Conservation (phyloP, 345 rosid genomes). For the Sisymbrium altissimum region DNA sequence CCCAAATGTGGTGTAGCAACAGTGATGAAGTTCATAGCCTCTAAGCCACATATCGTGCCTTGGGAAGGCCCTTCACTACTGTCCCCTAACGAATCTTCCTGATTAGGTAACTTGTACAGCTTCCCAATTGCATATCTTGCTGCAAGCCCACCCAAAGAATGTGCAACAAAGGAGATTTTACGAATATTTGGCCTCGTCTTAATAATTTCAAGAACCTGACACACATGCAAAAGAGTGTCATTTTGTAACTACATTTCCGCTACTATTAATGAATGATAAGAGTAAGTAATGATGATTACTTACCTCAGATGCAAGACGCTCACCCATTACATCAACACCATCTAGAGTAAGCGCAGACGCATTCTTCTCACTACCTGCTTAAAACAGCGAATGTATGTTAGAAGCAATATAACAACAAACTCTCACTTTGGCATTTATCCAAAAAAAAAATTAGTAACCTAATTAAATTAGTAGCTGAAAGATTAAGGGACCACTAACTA, state of each 20-base stretch:
- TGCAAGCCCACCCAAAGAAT: conserved; percentile 86
- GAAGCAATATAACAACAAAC: too few relatives aligned
- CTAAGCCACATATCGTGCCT: conserved; percentile 77
- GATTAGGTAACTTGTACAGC: conserved; percentile 56
- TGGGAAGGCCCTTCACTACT: conserved; percentile 27
- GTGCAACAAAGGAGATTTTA: conserved; percentile 90
- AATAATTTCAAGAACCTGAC: conserved; percentile 76
- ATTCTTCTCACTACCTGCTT: conserved; percentile 81
- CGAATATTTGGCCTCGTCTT: conserved; percentile 53
- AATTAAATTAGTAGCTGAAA: not conserved
- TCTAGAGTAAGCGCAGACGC: conserved; percentile 60
- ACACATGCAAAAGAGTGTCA: conserved; percentile 16
- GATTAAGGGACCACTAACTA: not conserved
- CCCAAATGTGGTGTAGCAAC: conserved; percentile 99
- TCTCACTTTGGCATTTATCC: too few relatives aligned
- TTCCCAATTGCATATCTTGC: conserved; percentile 95
- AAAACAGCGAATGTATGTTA: too few relatives aligned
- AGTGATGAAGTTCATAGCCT: conserved; percentile 81
- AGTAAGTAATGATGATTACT: not conserved
- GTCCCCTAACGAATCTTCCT: conserved; percentile 29
- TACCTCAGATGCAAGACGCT: conserved; percentile 85
- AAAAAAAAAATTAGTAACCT: too few relatives aligned
- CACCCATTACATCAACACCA: conserved; percentile 99
- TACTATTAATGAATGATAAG: not conserved
- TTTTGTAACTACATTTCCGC: not conserved